Conservation (phyloP, 2,329 filamentous ascomycete species). For the Tetracladium maxilliforme region DNA sequence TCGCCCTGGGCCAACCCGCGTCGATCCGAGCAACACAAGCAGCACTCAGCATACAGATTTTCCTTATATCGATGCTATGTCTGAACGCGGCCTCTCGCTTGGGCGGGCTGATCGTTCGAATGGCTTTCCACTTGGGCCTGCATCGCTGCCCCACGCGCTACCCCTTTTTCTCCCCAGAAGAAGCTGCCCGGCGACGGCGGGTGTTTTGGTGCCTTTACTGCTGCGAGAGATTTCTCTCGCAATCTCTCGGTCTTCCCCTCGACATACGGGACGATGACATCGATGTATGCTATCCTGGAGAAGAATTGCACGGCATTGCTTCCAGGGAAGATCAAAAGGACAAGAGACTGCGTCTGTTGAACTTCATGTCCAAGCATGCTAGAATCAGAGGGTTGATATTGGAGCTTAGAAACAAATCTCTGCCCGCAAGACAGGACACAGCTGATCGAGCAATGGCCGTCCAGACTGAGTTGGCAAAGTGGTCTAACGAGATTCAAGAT, state of each 20-base stretch:
- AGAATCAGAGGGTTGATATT: conserved; percentile 32
- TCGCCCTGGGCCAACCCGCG: conserved; percentile 28
- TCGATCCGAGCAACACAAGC: conserved; percentile 32
- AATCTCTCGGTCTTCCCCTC: conserved; percentile 38
- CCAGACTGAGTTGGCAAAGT: conserved; percentile 30
- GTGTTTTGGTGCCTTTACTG: conserved; percentile 43
- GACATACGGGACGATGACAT: conserved; percentile 40
- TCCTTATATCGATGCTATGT: conserved; percentile 38
- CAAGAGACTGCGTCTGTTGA: conserved; percentile 14
- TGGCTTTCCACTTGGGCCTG: conserved; percentile 40
- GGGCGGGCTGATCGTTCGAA: conserved; percentile 36
- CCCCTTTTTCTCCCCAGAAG: conserved; percentile 28
- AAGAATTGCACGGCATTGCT: conserved; percentile 24
- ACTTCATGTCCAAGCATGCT: conserved; percentile 28
- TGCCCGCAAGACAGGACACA: conserved; percentile 26
- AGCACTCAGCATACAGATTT: conserved; percentile 34
- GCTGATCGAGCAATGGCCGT: conserved; percentile 26
- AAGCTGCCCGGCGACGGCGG: conserved; percentile 30
- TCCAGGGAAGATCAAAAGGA: conserved; percentile 5
- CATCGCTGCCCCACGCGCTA: conserved; percentile 40
- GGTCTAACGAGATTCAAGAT: conserved; percentile 37
- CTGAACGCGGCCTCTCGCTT: conserved; percentile 40
- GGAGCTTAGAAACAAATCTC: conserved; percentile 34
- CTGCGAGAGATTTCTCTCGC: conserved; percentile 37
- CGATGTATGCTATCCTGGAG: conserved; percentile 37